Evolutionary conservation across 2,329 filamentous ascomycete genomes (phyloP), one percentile per base, ranked within the genome.

Genomic region (Aspergillus fijiensis): DNA sequence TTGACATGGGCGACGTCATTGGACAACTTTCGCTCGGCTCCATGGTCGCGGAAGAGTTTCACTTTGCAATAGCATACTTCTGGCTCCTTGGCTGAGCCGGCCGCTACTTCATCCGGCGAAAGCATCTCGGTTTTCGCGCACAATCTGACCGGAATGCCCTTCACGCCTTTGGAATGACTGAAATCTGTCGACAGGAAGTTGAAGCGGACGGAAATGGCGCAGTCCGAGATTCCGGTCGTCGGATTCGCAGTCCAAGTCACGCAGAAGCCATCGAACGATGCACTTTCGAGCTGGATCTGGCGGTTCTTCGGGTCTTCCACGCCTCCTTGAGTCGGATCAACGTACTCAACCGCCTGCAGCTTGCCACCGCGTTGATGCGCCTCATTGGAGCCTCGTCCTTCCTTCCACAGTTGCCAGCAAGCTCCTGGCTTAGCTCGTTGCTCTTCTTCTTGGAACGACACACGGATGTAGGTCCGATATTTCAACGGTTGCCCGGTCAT

Each of bases 111-210:
- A 27, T 83, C 82, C 16, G 81, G 77, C 0, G 83, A 78, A 1
- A 94, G 61, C 11, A 88, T 77, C 64, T 90, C 89, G 0, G 95
- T 98, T 77, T 98, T 98, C 14, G 93, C 88, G 75, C 94, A 98
- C 0, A 98, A 84, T 58, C 95, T 84, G 4, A 99, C 93, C 0
- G 95, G 94, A 65, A 98, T 97, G 39, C 95, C 95, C 77, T 98
- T 99, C 52, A 99, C 95, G 50, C 95, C 95, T 73, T 99, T 99
- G 10, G 95, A 98, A 72, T 98, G 95, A 75, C 94, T 98, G 74
- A 98, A 99, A 73, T 99, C 95, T 9, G 95, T 99, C 0, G 95
- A 99, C 0, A 99, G 82, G 72, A 99, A 99, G 78, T 99, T 99
- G 82, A 98, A 99, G 50, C 95, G 90, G 12, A 98, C 91, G 9